Base-by-base conservation (phyloP, 148 eudicot species). In the Persicaria tinctoria region DNA sequence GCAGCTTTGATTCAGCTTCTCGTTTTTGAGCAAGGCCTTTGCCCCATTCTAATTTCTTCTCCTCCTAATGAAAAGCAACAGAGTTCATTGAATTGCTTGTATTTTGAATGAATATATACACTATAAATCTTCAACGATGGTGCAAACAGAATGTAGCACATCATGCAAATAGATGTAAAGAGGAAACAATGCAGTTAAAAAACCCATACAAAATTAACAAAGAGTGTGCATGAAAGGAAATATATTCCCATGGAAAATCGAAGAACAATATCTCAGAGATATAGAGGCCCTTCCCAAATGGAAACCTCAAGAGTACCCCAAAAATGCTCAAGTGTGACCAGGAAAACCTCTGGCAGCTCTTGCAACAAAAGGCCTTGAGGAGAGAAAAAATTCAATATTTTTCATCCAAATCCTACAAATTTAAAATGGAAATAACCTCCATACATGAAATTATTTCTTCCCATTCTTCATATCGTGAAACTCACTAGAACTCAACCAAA, bases 1-100 rank as follows among this genome's bases (percentile, higher is more conserved):
- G 76, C 73, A 82, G 78, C 80, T 81, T 87, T 75, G 85, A 88
- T 83, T 92, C 97, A 78, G 94, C 97, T 74, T 95, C 97, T 76
- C 94, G 87, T 83, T 95, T 95, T 76, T 95, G 99, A 80, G 99
- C 99, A 83, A 95, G 82, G 47, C 99, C 99, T 79, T 90, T 92
- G n/a, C 99, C 94, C 99, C 97, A 95, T 86, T 95, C 99, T 78
- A 95, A 70, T 76, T 95, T 92, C 74, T 89, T 85, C 78, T 87
- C 96, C 91, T 92, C 89, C 82, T 75, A 75, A 69, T 74, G 74
- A 84, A 80, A 75, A 50, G 50, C 66, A 82, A 46, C 10, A 44
- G 3, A 5, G 6, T 32, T 8, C 13, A 77, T 8, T 16, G 0
- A 46, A 6, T n/a, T 7, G 6, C 0, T 32, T 32, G 41, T 1